Evolutionary conservation across 2,329 filamentous ascomycete genomes (phyloP), one percentile per base, ranked within the genome.

Genomic region (Stachybotrys chartarum): DNA sequence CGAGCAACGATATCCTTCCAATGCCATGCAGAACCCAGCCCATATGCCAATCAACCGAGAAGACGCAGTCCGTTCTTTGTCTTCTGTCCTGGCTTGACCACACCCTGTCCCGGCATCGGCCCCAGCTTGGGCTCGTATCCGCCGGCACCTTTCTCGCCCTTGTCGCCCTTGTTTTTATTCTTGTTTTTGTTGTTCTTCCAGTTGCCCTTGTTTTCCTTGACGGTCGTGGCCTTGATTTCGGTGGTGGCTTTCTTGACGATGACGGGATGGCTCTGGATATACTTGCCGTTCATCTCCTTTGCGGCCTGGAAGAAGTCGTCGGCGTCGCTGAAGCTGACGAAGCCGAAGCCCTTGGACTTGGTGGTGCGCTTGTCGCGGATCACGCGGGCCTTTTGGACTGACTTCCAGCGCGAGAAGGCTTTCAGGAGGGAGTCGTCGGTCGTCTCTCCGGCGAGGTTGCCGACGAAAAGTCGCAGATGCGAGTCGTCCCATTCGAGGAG

Each of bases 221-320:
- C 80, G n/a, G 79, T 80, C 12, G 85, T 79, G 5, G 91, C 84
- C 68, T 90, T 91, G 71, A 99, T 91, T 71, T 97, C 92, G 6
- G 93, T 96, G 62, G 87, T 96, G 61, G 90, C 91, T 70, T 94
- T 90, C 71, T 89, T 86, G 62, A 97, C 82, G 30, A 90, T 78
- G 31, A 97, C 90, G 0, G 94, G 94, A 71, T 97, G 94, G 70
- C 91, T 97, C 65, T 96, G 93, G 68, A 99, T 97, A 73, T 99
- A 99, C 75, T 99, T 97, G 64, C 92, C 92, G 66, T 97, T 90
- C 94, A 97, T 97, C 75, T 97, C 93, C 75, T 94, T 91, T 65
- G 91, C 93, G 1, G 94, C 93, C 65, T 90, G 85, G 78, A 99
- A 97, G 70, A 95, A 97, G 67, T 97, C 92, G 70, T 99, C 94